A percentile compares a stretch with the other conserved stretches of the same genome.
These are phyloP conservation scores for Hydrangea macrophylla DNA, from an alignment of 148 eudicot genomes.

Conservation along the genomic window DNA sequence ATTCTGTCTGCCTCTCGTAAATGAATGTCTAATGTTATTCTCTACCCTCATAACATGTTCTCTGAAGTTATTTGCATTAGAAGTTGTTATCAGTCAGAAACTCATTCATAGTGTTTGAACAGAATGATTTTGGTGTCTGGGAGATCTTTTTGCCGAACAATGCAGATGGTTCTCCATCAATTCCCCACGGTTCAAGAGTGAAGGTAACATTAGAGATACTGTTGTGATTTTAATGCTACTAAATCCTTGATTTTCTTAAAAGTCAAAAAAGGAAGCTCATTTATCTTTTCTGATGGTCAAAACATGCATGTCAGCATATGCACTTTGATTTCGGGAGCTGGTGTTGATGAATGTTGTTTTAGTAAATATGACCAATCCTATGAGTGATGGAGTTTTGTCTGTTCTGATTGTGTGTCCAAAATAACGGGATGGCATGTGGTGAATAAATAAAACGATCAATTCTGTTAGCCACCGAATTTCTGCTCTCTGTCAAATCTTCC, in stretches of 20 bases:
- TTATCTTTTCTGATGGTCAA: slow-evolving; percentile 7
- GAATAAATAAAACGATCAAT: too few species aligned
- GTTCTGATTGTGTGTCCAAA: too few species aligned
- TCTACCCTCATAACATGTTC: neutral
- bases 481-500: too few species aligned
- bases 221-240: neutral
- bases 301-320: too few species aligned
- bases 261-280: neutral
- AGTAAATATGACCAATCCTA: slow-evolving; percentile 5
- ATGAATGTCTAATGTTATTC: neutral
- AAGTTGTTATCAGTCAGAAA: slow-evolving; percentile 6
- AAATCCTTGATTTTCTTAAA: slow-evolving; percentile 5
- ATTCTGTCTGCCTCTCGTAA: neutral
- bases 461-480: too few species aligned
- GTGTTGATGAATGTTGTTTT: neutral
- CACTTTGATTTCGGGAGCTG: neutral
- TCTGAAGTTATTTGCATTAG: too few species aligned
- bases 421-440: too few species aligned
- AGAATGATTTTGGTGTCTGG: slow-evolving; percentile 98
- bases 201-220: slow-evolving; percentile 58
- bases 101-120: slow-evolving; percentile 25
- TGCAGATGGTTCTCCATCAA: slow-evolving; percentile 90
- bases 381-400: too few species aligned
- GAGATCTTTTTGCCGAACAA: slow-evolving; percentile 96
- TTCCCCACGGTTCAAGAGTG: slow-evolving; percentile 96